A percentile compares a stretch with the other conserved stretches of the same genome.
Evolutionary conservation across 129 eudicot genomes (phyloP).

Genomic region (Ambrosia trifida): DNA sequence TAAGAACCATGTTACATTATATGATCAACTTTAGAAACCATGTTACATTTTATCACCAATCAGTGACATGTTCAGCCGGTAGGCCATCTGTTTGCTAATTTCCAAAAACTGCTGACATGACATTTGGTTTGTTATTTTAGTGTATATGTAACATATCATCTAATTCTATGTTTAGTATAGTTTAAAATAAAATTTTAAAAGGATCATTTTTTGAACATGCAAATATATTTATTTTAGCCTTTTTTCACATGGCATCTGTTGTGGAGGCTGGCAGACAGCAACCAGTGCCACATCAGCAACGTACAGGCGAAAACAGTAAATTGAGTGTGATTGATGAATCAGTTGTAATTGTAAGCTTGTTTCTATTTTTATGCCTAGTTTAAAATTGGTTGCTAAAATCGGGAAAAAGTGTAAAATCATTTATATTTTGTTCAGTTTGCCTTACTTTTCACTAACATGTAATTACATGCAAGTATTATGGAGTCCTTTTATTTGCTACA

Average conservation of each 20-base stretch:
- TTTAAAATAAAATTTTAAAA: neutral
- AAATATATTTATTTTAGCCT: neutral
- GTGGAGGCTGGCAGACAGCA: no score
- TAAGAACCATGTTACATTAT: neutral
- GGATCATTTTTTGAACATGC: neutral
- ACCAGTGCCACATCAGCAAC: neutral
- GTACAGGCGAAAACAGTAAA: neutral
- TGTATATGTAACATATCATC: neutral
- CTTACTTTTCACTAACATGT: neutral
- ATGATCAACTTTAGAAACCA: neutral
- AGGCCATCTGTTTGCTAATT: neutral
- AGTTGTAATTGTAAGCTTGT: neutral
- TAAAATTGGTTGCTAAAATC: no score
- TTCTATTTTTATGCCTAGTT: no score
- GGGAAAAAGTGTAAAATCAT: neutral
- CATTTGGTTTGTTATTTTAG: no score
- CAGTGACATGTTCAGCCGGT: no score
- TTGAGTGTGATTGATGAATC: constrained; percentile 1
- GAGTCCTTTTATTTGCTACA: no score
- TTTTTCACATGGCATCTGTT: neutral
- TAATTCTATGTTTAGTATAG: neutral
- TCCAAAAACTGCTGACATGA: neutral
- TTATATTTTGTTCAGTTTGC: neutral
- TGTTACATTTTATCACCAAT: neutral
- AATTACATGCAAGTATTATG: neutral